Evolutionary conservation across 2,329 filamentous ascomycete genomes (phyloP).

Genomic region (Fusarium sp.): DNA sequence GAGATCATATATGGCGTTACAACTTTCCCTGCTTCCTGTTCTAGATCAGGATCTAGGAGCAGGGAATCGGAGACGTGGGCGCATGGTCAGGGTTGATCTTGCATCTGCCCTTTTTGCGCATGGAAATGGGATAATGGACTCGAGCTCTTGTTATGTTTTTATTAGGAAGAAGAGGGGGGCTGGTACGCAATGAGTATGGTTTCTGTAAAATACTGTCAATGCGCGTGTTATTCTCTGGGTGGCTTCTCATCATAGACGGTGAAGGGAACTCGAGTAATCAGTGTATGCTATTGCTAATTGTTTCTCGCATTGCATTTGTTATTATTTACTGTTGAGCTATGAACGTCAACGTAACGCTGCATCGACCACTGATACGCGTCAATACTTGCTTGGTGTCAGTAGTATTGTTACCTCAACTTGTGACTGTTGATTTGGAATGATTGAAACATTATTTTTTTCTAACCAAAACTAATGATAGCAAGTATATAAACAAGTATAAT

Average conservation of each 20-base stretch:
- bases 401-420: background rate
- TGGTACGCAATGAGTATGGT: slow-evolving; percentile 44
- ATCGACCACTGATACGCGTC: background rate
- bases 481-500: slow-evolving; percentile 14
- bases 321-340: background rate
- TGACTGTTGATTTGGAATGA: background rate
- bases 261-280: slow-evolving; percentile 56
- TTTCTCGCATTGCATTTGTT: slow-evolving; percentile 26
- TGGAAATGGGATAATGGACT: slow-evolving; percentile 44
- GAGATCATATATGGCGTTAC: slow-evolving; percentile 41
- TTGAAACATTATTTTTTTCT: background rate
- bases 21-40: slow-evolving; percentile 35
- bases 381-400: background rate
- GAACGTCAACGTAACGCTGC: background rate
- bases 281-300: slow-evolving; percentile 55
- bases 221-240: slow-evolving; percentile 55
- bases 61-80: slow-evolving; percentile 41
- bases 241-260: slow-evolving; percentile 62
- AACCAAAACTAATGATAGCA: background rate
- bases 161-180: slow-evolving; percentile 41
- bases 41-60: slow-evolving; percentile 20
- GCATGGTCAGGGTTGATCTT: slow-evolving; percentile 37
- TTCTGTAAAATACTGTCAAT: slow-evolving; percentile 65
- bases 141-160: slow-evolving; percentile 35
- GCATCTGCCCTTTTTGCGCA: slow-evolving; percentile 32